Conservation (phyloP, 1,139 yeast species). For the Tardiomyces blankii region DNA sequence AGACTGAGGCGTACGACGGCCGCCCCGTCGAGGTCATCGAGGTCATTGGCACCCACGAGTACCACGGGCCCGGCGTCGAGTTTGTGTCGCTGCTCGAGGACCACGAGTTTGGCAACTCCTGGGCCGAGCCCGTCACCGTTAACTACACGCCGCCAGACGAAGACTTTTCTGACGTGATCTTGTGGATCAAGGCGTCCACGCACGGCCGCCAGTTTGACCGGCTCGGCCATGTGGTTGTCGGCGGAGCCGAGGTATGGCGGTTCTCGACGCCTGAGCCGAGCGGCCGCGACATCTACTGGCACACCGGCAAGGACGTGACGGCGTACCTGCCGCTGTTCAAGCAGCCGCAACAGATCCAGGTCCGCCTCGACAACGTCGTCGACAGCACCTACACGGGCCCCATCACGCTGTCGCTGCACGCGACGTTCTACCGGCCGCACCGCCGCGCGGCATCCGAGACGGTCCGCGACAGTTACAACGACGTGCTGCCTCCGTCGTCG, state of each 20-base stretch:
- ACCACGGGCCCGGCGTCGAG: background rate
- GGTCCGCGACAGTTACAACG: slow-evolving; percentile 3
- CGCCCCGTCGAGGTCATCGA: background rate
- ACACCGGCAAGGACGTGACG: slow-evolving; percentile 53
- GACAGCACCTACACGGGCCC: slow-evolving; percentile 47
- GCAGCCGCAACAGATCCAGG: slow-evolving; percentile 30
- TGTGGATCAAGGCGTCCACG: slow-evolving; percentile 47
- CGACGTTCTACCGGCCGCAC: slow-evolving; percentile 36
- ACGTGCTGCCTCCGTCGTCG: slow-evolving; percentile 1
- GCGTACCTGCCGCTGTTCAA: slow-evolving; percentile 43
- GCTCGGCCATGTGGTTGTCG: slow-evolving; percentile 55
- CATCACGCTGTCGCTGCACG: slow-evolving; percentile 43
- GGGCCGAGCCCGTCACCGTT: slow-evolving; percentile 42
- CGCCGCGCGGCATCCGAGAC: background rate
- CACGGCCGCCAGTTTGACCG: slow-evolving; percentile 70
- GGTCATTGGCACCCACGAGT: background rate
- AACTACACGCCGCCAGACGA: slow-evolving; percentile 32
- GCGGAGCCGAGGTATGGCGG: slow-evolving; percentile 68
- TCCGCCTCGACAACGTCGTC: slow-evolving; percentile 59
- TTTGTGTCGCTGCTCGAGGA: slow-evolving; percentile 7
- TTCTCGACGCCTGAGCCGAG: slow-evolving; percentile 80
- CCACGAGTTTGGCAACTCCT: slow-evolving; percentile 45
- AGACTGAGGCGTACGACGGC: no score
- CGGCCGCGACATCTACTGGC: slow-evolving; percentile 31
- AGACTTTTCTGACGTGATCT: slow-evolving; percentile 48